These are phyloP conservation scores for Lasiodiplodia hormozganensis DNA, from an alignment of 2,329 filamentous ascomycete species.

Conservation along the genomic window DNA sequence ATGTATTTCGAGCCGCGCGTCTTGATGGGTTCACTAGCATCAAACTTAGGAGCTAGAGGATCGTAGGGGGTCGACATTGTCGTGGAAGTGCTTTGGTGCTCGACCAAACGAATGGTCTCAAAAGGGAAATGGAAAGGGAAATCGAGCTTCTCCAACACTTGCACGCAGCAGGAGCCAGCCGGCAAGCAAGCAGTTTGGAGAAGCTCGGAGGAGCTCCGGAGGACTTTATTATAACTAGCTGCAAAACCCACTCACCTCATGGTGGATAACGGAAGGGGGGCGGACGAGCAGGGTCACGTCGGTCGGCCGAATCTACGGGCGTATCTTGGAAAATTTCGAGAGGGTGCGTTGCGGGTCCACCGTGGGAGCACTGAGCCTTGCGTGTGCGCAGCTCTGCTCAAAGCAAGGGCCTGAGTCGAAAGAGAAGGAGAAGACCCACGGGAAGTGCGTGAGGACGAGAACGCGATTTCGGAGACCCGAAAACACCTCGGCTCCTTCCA, in stretches of 20 bases:
- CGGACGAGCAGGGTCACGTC: not conserved
- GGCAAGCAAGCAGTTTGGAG: not conserved
- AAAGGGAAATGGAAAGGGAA: not conserved
- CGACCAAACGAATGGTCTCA: not conserved
- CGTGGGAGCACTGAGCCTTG: constrained; percentile 9
- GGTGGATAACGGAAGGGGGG: not conserved
- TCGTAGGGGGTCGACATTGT: constrained; percentile 13
- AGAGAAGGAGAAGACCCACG: constrained; percentile 3
- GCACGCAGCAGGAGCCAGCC: not conserved
- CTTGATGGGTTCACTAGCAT: not conserved
- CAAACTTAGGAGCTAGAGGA: constrained; percentile 12
- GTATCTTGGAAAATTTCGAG: constrained; percentile 14
- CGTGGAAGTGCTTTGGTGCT: not conserved
- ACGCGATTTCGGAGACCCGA: constrained; percentile 24
- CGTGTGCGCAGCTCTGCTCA: constrained; percentile 12
- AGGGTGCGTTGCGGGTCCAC: constrained; percentile 16
- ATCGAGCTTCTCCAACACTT: not conserved
- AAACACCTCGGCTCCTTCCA: constrained; percentile 15
- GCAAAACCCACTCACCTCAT: constrained; percentile 13
- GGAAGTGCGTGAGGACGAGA: constrained; percentile 11
- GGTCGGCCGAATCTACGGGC: constrained; percentile 22
- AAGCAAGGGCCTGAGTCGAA: constrained; percentile 11
- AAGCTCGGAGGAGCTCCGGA: not conserved
- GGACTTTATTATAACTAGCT: not conserved
- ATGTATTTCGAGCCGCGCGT: constrained; percentile 35